Evolutionary conservation across 768 basidiomycete genomes (phyloP), one percentile per base, ranked within the genome.

Genomic region (Lentinula raphanica): DNA sequence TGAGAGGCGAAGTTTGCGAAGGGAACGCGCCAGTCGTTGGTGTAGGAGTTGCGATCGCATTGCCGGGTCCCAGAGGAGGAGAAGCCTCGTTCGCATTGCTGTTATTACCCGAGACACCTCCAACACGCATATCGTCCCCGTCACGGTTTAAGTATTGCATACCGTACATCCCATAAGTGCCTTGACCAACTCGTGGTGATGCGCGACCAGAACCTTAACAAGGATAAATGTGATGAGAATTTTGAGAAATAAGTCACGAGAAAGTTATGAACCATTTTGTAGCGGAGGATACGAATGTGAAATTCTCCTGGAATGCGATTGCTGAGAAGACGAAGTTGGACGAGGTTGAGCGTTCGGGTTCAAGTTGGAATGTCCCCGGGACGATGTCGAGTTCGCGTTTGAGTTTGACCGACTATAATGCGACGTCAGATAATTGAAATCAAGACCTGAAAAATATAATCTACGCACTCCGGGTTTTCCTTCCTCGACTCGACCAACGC

Each of bases 71-170:
- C 48, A 35, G 1, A 11, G 13, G 15, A 31, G 32, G 28, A 19
- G 48, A 29, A 49, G 28, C 13, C 9, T 49, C 15, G 21, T 13
- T n/a, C 6, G 17, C 46, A 13, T 29, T 49, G n/a, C 48, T 5
- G n/a, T n/a, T n/a, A 23, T 54, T 36, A 25, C 25, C n/a, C 19
- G 56, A 25, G 19, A 57, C 31, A 38, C 56, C 56, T 7, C 59
- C 59, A 13, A 72, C 63, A 28, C 64, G 66, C 66, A 76, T 74
- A 62, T 90, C 85, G 62, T 83, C 83, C n/a, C 87, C 81, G 28
- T 81, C 78, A 31, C 76, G 79, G 51, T 85, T 83, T 67, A 84
- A 83, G 63, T 85, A 84, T 67, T 88, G 85, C 63, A 83, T 76
- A 25, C 87, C 88, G 54, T 82, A 83, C 59, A 79, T 77, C 51